Conservation (phyloP, 2,329 filamentous ascomycete species). For the Teratosphaeria nubilosa region DNA sequence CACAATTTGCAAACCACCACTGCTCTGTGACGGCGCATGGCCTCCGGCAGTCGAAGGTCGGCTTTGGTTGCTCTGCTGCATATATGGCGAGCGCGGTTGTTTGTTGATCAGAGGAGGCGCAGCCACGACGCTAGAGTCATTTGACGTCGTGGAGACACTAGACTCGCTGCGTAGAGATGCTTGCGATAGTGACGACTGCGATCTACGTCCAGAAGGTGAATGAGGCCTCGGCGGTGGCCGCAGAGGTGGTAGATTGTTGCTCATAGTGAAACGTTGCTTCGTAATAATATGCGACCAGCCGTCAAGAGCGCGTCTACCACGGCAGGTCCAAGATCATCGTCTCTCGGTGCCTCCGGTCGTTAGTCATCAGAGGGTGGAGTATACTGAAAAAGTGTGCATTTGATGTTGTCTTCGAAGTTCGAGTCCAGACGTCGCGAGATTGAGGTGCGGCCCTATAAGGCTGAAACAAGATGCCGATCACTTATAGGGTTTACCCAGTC, state of each 20-base stretch:
- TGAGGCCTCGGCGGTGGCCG: slow-evolving; percentile 22
- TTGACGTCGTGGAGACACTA: slow-evolving; percentile 25
- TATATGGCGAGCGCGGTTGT: slow-evolving; percentile 27
- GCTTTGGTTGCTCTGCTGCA: slow-evolving; percentile 17
- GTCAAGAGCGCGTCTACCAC: neutral
- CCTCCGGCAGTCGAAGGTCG: slow-evolving; percentile 25
- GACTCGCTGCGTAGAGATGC: slow-evolving; percentile 24
- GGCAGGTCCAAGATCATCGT: neutral
- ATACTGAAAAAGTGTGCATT: neutral
- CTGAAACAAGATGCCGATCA: neutral
- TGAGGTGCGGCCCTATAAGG: neutral
- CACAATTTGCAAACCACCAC: slow-evolving; percentile 25
- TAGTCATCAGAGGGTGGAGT: neutral
- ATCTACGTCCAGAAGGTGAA: slow-evolving; percentile 21
- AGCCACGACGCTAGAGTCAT: slow-evolving; percentile 25
- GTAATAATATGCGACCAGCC: neutral
- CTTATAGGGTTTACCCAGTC: neutral
- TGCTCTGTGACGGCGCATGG: slow-evolving; percentile 20
- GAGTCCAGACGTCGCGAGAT: neutral
- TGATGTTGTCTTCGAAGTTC: neutral
- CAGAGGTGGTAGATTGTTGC: slow-evolving; percentile 17
- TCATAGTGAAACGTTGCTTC: slow-evolving; percentile 13
- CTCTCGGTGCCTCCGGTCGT: neutral
- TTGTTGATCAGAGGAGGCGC: slow-evolving; percentile 22
- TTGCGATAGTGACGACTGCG: slow-evolving; percentile 25